Percentiles rank a stretch among this genome's conserved stretches.
Conservation (phyloP, 2,329 filamentous ascomycete species). For the Colletotrichum gloeosporioides region DNA sequence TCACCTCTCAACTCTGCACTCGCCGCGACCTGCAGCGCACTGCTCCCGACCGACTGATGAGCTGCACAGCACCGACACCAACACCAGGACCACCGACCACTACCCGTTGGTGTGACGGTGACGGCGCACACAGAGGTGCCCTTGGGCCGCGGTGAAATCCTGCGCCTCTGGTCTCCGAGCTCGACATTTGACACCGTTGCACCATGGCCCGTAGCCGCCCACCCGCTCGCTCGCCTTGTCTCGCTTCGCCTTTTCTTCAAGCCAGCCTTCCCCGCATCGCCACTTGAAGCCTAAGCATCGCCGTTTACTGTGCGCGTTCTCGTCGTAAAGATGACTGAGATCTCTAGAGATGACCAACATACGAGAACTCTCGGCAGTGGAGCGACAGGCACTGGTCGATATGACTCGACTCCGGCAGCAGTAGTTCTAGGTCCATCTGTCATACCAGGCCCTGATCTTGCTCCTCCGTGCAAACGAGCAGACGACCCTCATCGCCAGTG, state of each 20-base stretch:
- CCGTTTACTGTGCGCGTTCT: not conserved
- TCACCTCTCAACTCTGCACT: not conserved
- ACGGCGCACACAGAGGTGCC: not conserved
- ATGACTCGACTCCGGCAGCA: not conserved
- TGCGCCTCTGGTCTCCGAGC: not conserved
- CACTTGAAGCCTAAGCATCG: not conserved
- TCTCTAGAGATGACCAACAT: not conserved
- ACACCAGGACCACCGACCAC: not conserved
- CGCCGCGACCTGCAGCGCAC: not conserved
- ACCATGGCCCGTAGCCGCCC: not conserved
- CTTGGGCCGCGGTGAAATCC: not conserved
- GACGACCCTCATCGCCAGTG: not conserved
- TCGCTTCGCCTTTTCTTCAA: not conserved
- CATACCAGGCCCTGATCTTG: not conserved
- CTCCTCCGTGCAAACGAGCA: not conserved
- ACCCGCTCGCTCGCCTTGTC: not conserved
- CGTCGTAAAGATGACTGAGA: not conserved
- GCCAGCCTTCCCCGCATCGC: not conserved
- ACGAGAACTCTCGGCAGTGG: not conserved
- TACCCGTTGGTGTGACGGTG: not conserved
- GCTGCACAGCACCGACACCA: not conserved
- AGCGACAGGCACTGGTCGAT: not conserved
- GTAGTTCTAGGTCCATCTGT: not conserved
- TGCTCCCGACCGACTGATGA: not conserved
- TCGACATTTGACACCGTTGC: conserved; percentile 1